Conservation (phyloP, 2,329 filamentous ascomycete genomes). For the Aspergillus udagawae region DNA sequence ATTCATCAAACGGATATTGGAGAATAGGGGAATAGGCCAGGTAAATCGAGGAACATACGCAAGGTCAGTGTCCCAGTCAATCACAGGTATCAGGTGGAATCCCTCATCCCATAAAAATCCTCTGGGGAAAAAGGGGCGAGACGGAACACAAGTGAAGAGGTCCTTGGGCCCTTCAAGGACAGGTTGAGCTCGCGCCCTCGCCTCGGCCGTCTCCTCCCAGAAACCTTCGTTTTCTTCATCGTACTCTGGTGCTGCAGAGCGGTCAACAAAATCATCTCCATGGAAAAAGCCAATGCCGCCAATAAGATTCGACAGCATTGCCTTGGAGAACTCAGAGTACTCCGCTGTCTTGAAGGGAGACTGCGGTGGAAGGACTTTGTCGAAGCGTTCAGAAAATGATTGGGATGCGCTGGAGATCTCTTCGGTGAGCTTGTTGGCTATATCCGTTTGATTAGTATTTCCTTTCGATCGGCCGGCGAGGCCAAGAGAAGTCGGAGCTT, state of each 20-base stretch:
- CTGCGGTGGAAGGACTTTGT: slow-evolving; percentile 66
- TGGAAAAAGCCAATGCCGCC: slow-evolving; percentile 96
- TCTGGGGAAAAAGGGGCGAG: slow-evolving; percentile 89
- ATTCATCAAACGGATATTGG: background rate
- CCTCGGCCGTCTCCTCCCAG: slow-evolving; percentile 86
- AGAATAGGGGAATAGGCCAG: background rate
- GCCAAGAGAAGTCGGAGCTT: slow-evolving; percentile 18
- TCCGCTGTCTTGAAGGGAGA: slow-evolving; percentile 70
- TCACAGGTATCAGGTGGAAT: slow-evolving; percentile 85
- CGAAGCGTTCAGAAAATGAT: slow-evolving; percentile 71
- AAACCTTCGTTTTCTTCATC: slow-evolving; percentile 94
- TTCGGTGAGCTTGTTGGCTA: slow-evolving; percentile 61
- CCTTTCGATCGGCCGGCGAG: background rate
- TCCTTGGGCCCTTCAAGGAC: slow-evolving; percentile 77
- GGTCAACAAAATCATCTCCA: slow-evolving; percentile 81
- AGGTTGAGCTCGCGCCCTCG: slow-evolving; percentile 64
- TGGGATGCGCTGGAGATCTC: slow-evolving; percentile 64
- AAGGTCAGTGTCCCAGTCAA: slow-evolving; percentile 91
- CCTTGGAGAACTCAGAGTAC: slow-evolving; percentile 76
- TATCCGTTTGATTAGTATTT: slow-evolving; percentile 7
- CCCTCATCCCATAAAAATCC: slow-evolving; percentile 98
- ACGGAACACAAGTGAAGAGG: slow-evolving; percentile 87
- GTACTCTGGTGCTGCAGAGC: slow-evolving; percentile 87
- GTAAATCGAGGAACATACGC: slow-evolving; percentile 44
- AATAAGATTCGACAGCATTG: slow-evolving; percentile 88